A percentile compares a stretch with the other conserved stretches of the same genome.
Evolutionary conservation across 78 protist genomes (phyloP).

Genomic region (Dictyostelium citrinum): DNA sequence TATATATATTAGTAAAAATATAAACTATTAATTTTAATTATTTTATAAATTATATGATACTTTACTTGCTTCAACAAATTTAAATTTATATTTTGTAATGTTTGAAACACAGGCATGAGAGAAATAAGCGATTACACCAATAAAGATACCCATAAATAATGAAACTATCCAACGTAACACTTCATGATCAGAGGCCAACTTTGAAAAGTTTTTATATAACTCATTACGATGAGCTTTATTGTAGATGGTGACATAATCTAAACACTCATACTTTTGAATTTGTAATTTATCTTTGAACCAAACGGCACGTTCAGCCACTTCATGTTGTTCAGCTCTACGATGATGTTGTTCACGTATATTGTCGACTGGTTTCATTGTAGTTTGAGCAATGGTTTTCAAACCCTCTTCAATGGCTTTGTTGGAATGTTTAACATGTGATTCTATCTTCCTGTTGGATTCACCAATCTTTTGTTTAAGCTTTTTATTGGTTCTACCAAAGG

Average conservation of each 20-base stretch:
- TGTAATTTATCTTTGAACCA: conserved; percentile 50
- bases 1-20: too few species aligned
- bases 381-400: neutral
- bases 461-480: neutral
- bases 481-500: conserved; percentile 8
- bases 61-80: conserved; percentile 7
- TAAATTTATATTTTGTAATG: conserved; percentile 17
- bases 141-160: conserved; percentile 41
- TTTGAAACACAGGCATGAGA: conserved; percentile 22
- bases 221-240: conserved; percentile 65
- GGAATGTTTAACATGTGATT: conserved; percentile 14
- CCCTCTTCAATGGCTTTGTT: conserved; percentile 48
- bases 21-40: too few species aligned
- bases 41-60: too few species aligned
- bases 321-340: conserved; percentile 3
- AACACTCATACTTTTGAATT: conserved; percentile 50
- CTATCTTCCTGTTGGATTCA: conserved; percentile 21
- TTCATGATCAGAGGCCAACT: conserved; percentile 39
- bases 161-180: conserved; percentile 73
- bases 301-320: conserved; percentile 19
- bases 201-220: conserved; percentile 35
- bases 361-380: conserved; percentile 16
- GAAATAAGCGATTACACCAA: conserved; percentile 61
- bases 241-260: conserved; percentile 62
- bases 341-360: conserved; percentile 17